Conservation (phyloP, 768 basidiomycete species). For the Lanmaoa rubissima region DNA sequence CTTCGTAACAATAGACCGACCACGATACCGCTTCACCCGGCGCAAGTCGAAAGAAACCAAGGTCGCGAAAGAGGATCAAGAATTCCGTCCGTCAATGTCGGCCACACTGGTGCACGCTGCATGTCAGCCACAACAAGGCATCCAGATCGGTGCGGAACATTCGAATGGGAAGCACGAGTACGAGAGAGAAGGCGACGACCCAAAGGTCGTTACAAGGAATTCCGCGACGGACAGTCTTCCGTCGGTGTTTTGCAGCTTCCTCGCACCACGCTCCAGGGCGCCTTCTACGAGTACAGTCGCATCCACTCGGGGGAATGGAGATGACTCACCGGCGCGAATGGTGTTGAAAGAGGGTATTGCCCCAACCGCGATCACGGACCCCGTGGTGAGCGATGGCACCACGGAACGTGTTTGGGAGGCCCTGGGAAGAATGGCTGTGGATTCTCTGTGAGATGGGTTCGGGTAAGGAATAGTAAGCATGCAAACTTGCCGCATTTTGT, state of each 20-base stretch:
- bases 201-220: not conserved
- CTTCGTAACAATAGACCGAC: constrained; percentile 23
- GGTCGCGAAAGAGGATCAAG: not conserved
- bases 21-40: constrained; percentile 19
- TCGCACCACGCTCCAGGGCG: constrained; percentile 17
- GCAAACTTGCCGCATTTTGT: not conserved
- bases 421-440: constrained; percentile 26
- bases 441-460: constrained; percentile 2
- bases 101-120: not conserved
- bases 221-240: not conserved
- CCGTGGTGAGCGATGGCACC: not conserved
- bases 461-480: not conserved
- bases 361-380: not conserved
- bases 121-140: not conserved
- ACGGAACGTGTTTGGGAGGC: constrained; percentile 18
- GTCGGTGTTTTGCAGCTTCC: constrained; percentile 7
- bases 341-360: not conserved
- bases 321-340: not conserved
- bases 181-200: constrained; percentile 6
- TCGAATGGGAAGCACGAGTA: not conserved
- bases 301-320: constrained; percentile 2
- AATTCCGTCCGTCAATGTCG: not conserved
- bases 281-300: constrained; percentile 24
- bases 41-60: constrained; percentile 10
- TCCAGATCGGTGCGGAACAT: not conserved